A percentile compares a stretch with the other conserved stretches of the same genome.
These are phyloP conservation scores for Botrytis aclada DNA, from an alignment of 2,329 filamentous ascomycete species.

Conservation along the genomic window DNA sequence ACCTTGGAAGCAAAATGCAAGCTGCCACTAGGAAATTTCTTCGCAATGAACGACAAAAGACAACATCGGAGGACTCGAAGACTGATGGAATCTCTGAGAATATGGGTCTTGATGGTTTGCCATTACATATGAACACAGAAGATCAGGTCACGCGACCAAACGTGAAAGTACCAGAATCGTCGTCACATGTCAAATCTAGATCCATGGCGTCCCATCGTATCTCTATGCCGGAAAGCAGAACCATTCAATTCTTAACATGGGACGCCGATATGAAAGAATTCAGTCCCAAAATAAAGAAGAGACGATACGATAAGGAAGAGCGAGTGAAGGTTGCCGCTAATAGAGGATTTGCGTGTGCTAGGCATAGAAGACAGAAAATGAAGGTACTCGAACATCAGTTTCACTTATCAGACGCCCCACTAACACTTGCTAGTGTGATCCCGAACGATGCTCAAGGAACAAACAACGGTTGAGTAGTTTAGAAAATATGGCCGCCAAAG, in stretches of 20 bases:
- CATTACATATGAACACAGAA: constrained; percentile 1
- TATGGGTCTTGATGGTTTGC: constrained; percentile 5
- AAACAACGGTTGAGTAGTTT: constrained; percentile 18
- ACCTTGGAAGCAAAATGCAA: constrained; percentile 26
- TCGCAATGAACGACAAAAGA: constrained; percentile 13
- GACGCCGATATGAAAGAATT: constrained; percentile 22
- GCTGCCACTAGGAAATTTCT: constrained; percentile 24
- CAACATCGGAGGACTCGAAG: not conserved
- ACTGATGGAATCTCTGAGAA: not conserved
- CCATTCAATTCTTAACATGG: constrained; percentile 19
- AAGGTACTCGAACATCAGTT: constrained; percentile 20
- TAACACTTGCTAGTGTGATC: constrained; percentile 18
- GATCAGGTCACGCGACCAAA: constrained; percentile 7
- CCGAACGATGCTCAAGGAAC: constrained; percentile 18
- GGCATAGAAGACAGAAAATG: constrained; percentile 24
- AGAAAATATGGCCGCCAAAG: constrained; percentile 11
- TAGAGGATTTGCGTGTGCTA: constrained; percentile 26
- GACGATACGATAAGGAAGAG: constrained; percentile 24
- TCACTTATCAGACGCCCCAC: not conserved
- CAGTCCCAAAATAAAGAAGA: constrained; percentile 20
- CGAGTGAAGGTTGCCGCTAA: constrained; percentile 25
- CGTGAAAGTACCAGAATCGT: constrained; percentile 3
- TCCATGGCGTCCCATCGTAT: constrained; percentile 5
- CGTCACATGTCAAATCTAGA: constrained; percentile 9
- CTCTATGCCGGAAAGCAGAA: constrained; percentile 14